These are phyloP conservation scores for Paraleonurus japonicus DNA, from an alignment of 257 asterid genomes.

Conservation along the genomic window DNA sequence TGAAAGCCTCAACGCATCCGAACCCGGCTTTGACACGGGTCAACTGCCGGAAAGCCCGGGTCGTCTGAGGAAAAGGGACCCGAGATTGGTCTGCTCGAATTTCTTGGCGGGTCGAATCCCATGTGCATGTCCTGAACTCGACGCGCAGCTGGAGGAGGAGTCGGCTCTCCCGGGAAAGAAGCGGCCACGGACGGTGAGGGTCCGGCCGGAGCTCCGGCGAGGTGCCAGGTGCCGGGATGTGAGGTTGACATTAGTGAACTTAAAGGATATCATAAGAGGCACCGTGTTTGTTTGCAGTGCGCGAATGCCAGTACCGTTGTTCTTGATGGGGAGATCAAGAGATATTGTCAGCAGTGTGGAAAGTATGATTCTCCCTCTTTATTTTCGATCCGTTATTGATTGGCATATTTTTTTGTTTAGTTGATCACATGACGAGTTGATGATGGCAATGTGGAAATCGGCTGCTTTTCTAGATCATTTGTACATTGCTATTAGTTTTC, in stretches of 20 bases:
- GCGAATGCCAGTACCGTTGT: slow-evolving; percentile 71
- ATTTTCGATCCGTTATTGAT: not conserved
- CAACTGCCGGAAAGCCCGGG: slow-evolving; percentile 30
- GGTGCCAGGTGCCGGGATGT: slow-evolving; percentile 90
- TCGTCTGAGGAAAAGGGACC: slow-evolving; percentile 80
- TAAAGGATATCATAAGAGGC: slow-evolving; percentile 91
- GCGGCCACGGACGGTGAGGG: slow-evolving; percentile 55
- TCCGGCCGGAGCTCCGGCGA: slow-evolving; percentile 38
- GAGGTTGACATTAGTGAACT: slow-evolving; percentile 89
- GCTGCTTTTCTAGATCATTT: too few species aligned
- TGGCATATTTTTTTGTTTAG: too few species aligned
- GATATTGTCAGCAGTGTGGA: slow-evolving; percentile 91
- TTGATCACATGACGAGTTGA: too few species aligned
- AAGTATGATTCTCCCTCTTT: slow-evolving; percentile 31
- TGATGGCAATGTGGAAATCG: too few species aligned
- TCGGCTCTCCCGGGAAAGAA: slow-evolving; percentile 59
- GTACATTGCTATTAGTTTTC: not conserved
- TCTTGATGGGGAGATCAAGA: slow-evolving; percentile 78
- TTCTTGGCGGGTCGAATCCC: slow-evolving; percentile 89
- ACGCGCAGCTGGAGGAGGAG: slow-evolving; percentile 67
- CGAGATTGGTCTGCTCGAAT: slow-evolving; percentile 77
- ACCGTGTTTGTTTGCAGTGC: slow-evolving; percentile 78
- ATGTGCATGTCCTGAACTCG: slow-evolving; percentile 92
- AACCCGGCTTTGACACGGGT: slow-evolving; percentile 24
- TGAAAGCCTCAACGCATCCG: slow-evolving; percentile 38